phyloP scores from a whole-genome alignment of 2,329 filamentous ascomycete genomes.

The Colletotrichum destructivum region DNA sequence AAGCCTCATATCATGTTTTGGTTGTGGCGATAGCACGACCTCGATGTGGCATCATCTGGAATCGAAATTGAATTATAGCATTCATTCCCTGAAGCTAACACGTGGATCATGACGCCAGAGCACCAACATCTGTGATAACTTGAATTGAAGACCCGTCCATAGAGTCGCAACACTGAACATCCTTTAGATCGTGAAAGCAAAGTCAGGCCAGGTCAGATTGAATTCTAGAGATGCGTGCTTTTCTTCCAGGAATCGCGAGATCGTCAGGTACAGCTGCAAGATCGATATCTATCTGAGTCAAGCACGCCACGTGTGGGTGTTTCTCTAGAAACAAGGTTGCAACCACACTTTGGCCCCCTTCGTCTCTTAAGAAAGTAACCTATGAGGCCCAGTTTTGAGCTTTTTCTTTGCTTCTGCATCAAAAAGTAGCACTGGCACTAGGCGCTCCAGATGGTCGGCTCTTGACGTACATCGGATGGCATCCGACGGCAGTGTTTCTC shows the following conservation, averaged over 20 bases:
- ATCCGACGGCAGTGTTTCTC: not conserved
- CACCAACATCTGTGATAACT: not conserved
- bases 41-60: not conserved
- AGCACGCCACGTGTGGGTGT: not conserved
- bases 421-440: not conserved
- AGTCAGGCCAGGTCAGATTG: not conserved
- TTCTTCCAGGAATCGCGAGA: not conserved
- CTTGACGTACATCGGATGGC: not conserved
- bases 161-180: not conserved
- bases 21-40: not conserved
- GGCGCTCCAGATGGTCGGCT: not conserved
- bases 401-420: not conserved
- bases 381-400: not conserved
- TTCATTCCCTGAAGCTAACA: not conserved
- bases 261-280: slow-evolving; percentile 18
- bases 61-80: no score
- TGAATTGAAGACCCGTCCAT: not conserved
- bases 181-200: not conserved
- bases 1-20: no score
- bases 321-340: not conserved
- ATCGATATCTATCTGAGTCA: not conserved
- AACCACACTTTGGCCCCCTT: not conserved
- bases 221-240: not conserved
- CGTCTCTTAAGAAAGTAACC: not conserved
- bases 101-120: not conserved